These are phyloP conservation scores for Entomortierella lignicola DNA, from an alignment of 192 early-diverging fungal genomes.

Conservation along the genomic window DNA sequence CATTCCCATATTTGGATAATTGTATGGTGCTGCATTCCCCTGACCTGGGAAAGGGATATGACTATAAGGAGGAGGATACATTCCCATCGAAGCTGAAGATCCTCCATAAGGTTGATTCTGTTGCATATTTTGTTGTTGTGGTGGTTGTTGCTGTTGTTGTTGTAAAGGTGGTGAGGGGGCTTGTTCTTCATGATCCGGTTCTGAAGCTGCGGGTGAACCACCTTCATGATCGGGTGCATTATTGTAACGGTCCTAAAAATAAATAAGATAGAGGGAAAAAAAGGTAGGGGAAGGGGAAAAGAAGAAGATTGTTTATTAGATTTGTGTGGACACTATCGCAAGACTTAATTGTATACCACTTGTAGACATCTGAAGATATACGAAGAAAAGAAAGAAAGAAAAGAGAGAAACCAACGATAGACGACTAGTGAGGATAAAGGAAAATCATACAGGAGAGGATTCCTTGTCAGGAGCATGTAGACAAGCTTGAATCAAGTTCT, in stretches of 20 bases:
- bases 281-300: too few species aligned
- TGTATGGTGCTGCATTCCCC: neutral
- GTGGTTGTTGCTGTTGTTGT: constrained; percentile 1
- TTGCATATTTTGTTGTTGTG: constrained; percentile 2
- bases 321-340: too few species aligned
- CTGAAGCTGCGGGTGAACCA: constrained; percentile 17
- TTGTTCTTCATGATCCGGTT: constrained; percentile 18
- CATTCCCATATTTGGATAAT: constrained; percentile 21
- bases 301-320: too few species aligned
- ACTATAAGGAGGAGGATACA: constrained; percentile 25
- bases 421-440: neutral
- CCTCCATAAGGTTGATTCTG: neutral
- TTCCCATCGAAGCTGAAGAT: constrained; percentile 5
- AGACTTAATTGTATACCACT: neutral
- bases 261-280: neutral
- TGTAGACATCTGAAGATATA: too few species aligned
- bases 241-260: constrained; percentile 8
- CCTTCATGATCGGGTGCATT: constrained; percentile 2
- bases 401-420: too few species aligned
- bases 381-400: too few species aligned
- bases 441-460: constrained; percentile 10
- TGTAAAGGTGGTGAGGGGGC: neutral
- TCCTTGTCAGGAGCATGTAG: constrained; percentile 84
- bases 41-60: constrained; percentile 28
- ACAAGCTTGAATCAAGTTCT: constrained; percentile 94